Conservation (phyloP, 2,329 filamentous ascomycete species). For the Macrophomina tecta region DNA sequence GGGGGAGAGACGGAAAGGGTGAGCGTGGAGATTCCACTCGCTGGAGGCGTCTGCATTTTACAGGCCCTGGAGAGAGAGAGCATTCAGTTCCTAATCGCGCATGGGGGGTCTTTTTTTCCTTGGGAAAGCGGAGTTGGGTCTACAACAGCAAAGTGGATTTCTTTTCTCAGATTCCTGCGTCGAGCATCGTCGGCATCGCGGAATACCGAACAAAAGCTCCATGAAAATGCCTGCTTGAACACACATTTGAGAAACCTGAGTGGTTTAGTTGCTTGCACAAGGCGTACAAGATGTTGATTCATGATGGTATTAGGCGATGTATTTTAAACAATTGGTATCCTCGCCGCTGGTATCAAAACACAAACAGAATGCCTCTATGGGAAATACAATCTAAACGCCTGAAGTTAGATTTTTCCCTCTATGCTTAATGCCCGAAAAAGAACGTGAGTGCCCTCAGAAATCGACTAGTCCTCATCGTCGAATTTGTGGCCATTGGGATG, state of each 20-base stretch:
- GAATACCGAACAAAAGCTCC: not conserved
- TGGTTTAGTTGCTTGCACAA: no score
- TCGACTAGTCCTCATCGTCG: slow-evolving; percentile 61
- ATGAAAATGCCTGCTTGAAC: no score
- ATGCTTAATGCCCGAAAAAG: not conserved
- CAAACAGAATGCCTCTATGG: not conserved
- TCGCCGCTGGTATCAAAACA: slow-evolving; percentile 1
- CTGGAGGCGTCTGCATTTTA: not conserved
- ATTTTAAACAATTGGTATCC: not conserved
- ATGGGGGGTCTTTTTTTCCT: not conserved
- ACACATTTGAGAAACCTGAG: no score
- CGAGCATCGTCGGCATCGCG: not conserved
- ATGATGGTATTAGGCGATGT: no score
- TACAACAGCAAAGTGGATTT: not conserved
- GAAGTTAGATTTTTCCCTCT: not conserved
- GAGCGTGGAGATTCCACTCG: not conserved
- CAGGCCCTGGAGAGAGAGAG: not conserved
- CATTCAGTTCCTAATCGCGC: not conserved
- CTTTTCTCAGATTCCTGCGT: not conserved
- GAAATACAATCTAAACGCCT: not conserved
- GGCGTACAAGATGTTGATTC: no score
- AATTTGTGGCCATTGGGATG: slow-evolving; percentile 57
- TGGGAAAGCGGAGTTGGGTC: not conserved
- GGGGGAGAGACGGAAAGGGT: not conserved
- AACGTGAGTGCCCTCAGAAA: not conserved